phyloP scores from a whole-genome alignment of 2,329 filamentous ascomycete species.

The Hymenoscyphus occultus region DNA sequence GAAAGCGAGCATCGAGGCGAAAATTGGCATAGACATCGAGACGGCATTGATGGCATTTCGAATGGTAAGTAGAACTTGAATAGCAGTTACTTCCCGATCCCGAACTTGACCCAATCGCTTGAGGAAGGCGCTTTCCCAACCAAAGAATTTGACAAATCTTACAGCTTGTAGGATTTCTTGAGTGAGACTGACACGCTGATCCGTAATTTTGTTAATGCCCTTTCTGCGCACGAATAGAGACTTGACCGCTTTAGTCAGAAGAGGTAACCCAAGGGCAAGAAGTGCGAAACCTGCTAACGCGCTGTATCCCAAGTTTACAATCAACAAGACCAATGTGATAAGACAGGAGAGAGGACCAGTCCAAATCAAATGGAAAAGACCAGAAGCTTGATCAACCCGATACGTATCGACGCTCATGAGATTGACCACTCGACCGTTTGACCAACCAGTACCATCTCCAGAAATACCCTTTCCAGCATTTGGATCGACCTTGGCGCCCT shows the following conservation, averaged over 20 bases:
- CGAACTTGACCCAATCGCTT: constrained; percentile 72
- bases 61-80: constrained; percentile 75
- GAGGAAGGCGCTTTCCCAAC: constrained; percentile 88
- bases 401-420: constrained; percentile 96
- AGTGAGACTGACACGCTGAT: constrained; percentile 84
- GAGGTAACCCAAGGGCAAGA: constrained; percentile 72
- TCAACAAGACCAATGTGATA: constrained; percentile 73
- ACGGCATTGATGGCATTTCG: constrained; percentile 65
- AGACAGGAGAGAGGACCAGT: constrained; percentile 75
- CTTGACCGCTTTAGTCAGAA: constrained; percentile 74
- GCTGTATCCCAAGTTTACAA: constrained; percentile 87
- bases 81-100: constrained; percentile 72
- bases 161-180: constrained; percentile 91
- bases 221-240: constrained; percentile 72
- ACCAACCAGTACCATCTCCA: constrained; percentile 79
- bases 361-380: constrained; percentile 90
- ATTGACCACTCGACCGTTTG: constrained; percentile 86
- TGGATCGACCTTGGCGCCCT: constrained; percentile 36
- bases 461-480: constrained; percentile 48
- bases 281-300: constrained; percentile 85
- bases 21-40: constrained; percentile 68
- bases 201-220: constrained; percentile 88
- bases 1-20: constrained; percentile 92
- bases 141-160: constrained; percentile 94
- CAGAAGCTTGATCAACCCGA: constrained; percentile 82